phyloP scores from a whole-genome alignment of 2,329 filamentous ascomycete genomes.

The Cryoendolithus antarcticus region DNA sequence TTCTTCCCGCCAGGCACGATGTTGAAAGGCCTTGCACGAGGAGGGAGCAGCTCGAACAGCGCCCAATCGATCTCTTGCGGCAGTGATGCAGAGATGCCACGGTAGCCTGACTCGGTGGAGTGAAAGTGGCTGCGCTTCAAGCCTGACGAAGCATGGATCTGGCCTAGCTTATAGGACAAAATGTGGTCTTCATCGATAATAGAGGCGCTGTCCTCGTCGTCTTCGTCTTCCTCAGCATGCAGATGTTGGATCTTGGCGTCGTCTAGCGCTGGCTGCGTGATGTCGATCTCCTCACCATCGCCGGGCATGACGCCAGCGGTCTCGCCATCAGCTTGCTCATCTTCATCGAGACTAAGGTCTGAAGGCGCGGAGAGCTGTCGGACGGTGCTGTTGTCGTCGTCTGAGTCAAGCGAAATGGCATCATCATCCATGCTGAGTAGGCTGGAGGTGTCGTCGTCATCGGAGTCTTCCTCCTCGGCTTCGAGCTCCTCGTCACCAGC shows the following conservation, averaged over 20 bases:
- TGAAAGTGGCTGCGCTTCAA: slow-evolving; percentile 47
- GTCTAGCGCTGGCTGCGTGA: slow-evolving; percentile 86
- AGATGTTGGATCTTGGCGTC: slow-evolving; percentile 55
- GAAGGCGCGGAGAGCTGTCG: slow-evolving; percentile 9
- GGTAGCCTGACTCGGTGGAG: slow-evolving; percentile 19
- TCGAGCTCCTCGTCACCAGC: slow-evolving; percentile 43
- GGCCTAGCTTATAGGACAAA: slow-evolving; percentile 65
- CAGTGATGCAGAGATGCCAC: slow-evolving; percentile 47
- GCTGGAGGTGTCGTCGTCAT: slow-evolving; percentile 24
- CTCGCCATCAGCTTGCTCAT: slow-evolving; percentile 44
- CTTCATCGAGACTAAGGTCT: slow-evolving; percentile 34
- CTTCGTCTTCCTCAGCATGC: slow-evolving; percentile 66
- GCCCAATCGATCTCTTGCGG: slow-evolving; percentile 95
- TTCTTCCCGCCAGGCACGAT: slow-evolving; percentile 45
- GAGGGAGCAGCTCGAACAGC: slow-evolving; percentile 64
- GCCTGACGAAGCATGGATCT: slow-evolving; percentile 80
- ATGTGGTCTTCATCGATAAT: slow-evolving; percentile 74
- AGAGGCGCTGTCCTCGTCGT: slow-evolving; percentile 59
- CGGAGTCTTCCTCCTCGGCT: slow-evolving; percentile 29
- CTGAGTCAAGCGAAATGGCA: slow-evolving; percentile 45
- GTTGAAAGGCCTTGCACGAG: slow-evolving; percentile 61
- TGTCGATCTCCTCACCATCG: slow-evolving; percentile 62
- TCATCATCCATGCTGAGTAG: slow-evolving; percentile 36
- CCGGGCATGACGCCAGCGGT: slow-evolving; percentile 65
- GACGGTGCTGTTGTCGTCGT: slow-evolving; percentile 30